Evolutionary conservation across 352 stramenopile genomes (phyloP).

Genomic region (Pythium monospermum): DNA sequence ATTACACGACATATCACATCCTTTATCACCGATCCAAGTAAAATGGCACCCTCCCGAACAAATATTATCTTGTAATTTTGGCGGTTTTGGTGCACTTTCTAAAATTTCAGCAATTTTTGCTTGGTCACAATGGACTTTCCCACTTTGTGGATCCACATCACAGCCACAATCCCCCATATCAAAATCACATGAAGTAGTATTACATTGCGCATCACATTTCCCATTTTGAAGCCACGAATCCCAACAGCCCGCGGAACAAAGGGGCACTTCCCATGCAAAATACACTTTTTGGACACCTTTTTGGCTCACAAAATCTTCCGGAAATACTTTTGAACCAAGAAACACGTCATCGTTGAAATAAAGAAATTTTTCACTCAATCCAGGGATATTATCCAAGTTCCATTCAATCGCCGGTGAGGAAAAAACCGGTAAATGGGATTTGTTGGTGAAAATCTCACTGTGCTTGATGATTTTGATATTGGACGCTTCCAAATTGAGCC

Average conservation of each 20-base stretch:
- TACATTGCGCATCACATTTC: slow-evolving; percentile 86
- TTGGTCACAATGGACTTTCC: slow-evolving; percentile 42
- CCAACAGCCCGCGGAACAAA: slow-evolving; percentile 80
- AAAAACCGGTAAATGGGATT: slow-evolving; percentile 90
- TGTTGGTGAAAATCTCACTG: slow-evolving; percentile 87
- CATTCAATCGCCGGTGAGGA: slow-evolving; percentile 93
- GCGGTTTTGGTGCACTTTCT: slow-evolving; percentile 40
- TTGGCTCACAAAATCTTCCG: slow-evolving; percentile 91
- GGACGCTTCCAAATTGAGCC: slow-evolving; percentile 85
- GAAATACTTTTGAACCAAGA: slow-evolving; percentile 78
- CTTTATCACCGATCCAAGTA: slow-evolving; percentile 74
- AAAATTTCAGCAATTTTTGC: slow-evolving; percentile 59
- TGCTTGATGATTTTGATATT: slow-evolving; percentile 88
- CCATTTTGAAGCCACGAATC: slow-evolving; percentile 76
- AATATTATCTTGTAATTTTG: slow-evolving; percentile 47
- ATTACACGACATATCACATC: slow-evolving; percentile 78
- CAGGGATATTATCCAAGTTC: slow-evolving; percentile 91
- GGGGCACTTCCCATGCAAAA: slow-evolving; percentile 91
- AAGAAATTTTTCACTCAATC: slow-evolving; percentile 89
- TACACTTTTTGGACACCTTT: slow-evolving; percentile 88
- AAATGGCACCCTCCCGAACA: slow-evolving; percentile 75
- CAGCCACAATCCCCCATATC: slow-evolving; percentile 93
- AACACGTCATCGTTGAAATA: slow-evolving; percentile 98
- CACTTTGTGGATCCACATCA: slow-evolving; percentile 43
- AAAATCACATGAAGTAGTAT: slow-evolving; percentile 86